Conservation (phyloP, 1,284 basidiomycete species). For the Ganoderma sp. region DNA sequence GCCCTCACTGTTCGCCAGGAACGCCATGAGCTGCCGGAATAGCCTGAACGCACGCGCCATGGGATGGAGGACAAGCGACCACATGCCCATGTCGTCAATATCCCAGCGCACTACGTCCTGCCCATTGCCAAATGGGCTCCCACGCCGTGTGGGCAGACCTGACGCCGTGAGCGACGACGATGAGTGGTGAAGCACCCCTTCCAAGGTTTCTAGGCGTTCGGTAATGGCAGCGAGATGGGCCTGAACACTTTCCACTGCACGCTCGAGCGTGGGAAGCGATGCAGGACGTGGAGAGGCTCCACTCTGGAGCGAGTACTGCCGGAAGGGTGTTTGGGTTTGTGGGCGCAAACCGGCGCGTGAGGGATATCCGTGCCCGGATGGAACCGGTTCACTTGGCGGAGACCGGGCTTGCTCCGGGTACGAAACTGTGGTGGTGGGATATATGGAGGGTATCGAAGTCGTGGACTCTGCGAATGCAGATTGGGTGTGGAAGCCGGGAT, state of each 20-base stretch:
- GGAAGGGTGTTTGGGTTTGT: slow-evolving; percentile 46
- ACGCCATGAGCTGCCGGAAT: slow-evolving; percentile 54
- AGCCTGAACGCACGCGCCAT: slow-evolving; percentile 54
- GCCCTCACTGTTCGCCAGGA: slow-evolving; percentile 62
- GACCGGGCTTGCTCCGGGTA: slow-evolving; percentile 41
- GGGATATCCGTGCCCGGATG: slow-evolving; percentile 39
- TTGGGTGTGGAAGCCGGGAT: slow-evolving; percentile 70
- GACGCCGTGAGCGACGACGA: slow-evolving; percentile 41
- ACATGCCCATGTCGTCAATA: slow-evolving; percentile 77
- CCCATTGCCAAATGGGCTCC: slow-evolving; percentile 47
- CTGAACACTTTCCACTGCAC: slow-evolving; percentile 84
- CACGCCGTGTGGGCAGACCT: slow-evolving; percentile 31
- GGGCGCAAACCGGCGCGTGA: slow-evolving; percentile 41
- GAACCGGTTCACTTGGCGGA: slow-evolving; percentile 39
- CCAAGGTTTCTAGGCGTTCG: slow-evolving; percentile 84
- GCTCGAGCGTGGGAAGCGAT: slow-evolving; percentile 55
- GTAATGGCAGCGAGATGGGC: slow-evolving; percentile 88
- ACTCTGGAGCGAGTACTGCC: slow-evolving; percentile 39
- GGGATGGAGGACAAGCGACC: slow-evolving; percentile 75
- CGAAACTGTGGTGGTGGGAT: slow-evolving; percentile 42
- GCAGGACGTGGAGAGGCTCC: slow-evolving; percentile 34
- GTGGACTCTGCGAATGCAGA: slow-evolving; percentile 71
- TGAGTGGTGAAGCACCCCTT: slow-evolving; percentile 48
- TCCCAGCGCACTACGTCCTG: slow-evolving; percentile 57
- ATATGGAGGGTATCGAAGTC: slow-evolving; percentile 45